Base-by-base conservation (phyloP, 1,284 basidiomycete genomes). In the Leccinum olivaceoglutinosum region DNA sequence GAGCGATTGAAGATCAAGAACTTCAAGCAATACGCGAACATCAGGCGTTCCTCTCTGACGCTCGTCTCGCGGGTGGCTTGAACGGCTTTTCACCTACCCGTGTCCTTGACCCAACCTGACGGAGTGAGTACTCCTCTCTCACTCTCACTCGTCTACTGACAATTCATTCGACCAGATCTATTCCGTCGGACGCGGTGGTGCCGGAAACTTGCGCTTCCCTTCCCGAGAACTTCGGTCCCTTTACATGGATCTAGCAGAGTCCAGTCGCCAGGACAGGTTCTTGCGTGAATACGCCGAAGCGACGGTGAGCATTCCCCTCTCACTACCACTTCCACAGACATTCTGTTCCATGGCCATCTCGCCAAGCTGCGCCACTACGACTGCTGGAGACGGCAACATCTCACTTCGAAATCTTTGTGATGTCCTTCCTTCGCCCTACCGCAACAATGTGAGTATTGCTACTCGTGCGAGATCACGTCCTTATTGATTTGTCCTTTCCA, bases 1-100 rank as follows among this genome's bases (percentile, higher is more conserved):
- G 93, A 98, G 75, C 85, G 91, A 14, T 76, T 99, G 73, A 96
- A 96, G 76, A 83, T 98, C 80, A 95, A 95, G 79, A 90, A 86
- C 73, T 99, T 99, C 85, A 97, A 96, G 81, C 90, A 95, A 78
- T 99, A 99, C 75, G 93, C 98, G 66, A 94, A 98, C 96, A 98
- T 90, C 62, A 80, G 81, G 63, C 77, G 72, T 5, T 64, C 82
- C 5, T 83, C 83, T 57, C 65, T 38, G 80, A 82, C 51, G 59
- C 68, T 39, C 74, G 75, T 25, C 71, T 74, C 32, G 59, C 64
- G 36, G 72, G 73, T 29, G 80, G 78, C 2, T 75, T 79, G 14
- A 81, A 84, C 62, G 81, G 82, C 65, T 53, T 64, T 25, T 74
- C 71, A 2, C 39, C 1, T 29, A 78, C 80, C n/a, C 58, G 88